These are phyloP conservation scores for Thelonectria olida DNA, from an alignment of 2,329 filamentous ascomycete species.

Conservation along the genomic window DNA sequence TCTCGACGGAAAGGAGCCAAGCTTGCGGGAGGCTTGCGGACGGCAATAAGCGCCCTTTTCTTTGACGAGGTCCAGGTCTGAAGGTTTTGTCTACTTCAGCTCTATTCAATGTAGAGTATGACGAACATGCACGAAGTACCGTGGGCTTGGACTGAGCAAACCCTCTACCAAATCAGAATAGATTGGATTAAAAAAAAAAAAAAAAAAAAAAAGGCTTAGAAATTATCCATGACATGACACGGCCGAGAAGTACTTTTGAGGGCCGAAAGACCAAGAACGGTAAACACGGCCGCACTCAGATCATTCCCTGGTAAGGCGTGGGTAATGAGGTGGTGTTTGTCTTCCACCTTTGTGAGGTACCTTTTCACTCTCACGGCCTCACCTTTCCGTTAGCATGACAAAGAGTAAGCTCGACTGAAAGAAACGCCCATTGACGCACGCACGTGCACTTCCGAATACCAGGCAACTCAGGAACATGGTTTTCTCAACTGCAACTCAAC, in stretches of 20 bases:
- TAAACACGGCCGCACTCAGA: background rate
- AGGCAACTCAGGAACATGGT: too few species aligned
- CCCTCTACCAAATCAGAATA: too few species aligned
- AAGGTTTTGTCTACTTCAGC: background rate
- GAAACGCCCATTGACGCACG: background rate
- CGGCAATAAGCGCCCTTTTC: constrained; percentile 9
- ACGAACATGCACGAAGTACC: too few species aligned
- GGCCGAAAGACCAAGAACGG: constrained; percentile 3
- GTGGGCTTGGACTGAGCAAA: too few species aligned
- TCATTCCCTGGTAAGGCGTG: background rate
- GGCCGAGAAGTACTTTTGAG: background rate
- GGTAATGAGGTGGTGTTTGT: constrained; percentile 4
- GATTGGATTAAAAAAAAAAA: too few species aligned
- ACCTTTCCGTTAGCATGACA: background rate
- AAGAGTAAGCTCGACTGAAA: background rate
- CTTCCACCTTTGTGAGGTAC: background rate
- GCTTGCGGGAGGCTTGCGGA: constrained; percentile 11
- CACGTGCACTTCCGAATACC: too few species aligned
- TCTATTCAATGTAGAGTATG: too few species aligned
- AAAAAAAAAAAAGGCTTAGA: too few species aligned
- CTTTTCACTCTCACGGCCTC: background rate
- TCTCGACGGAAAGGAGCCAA: constrained; percentile 3
- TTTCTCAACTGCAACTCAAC: background rate
- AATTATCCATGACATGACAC: too few species aligned
- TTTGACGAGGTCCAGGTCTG: background rate